These are phyloP conservation scores for Myochromella boudieri DNA, from an alignment of 768 basidiomycete genomes.

Conservation along the genomic window DNA sequence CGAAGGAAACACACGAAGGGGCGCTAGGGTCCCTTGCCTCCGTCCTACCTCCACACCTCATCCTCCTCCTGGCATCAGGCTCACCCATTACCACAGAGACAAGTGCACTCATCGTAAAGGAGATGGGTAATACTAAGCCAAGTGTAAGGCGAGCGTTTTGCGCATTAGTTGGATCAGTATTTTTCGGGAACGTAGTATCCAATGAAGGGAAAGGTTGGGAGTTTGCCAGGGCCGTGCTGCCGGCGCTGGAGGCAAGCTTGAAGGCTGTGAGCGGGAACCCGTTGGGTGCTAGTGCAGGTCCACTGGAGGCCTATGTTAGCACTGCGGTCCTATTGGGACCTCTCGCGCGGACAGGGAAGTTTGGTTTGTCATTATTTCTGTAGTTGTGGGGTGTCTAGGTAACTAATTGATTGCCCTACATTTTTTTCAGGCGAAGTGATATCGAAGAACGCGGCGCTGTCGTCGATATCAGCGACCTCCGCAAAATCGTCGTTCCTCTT, in stretches of 20 bases:
- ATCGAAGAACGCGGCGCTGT: conserved; percentile 46
- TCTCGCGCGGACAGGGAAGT: conserved; percentile 45
- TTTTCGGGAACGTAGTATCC: conserved; percentile 45
- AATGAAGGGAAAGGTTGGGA: conserved; percentile 40
- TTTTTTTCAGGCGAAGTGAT: conserved; percentile 40
- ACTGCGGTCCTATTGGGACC: conserved; percentile 68
- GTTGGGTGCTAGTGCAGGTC: conserved; percentile 56
- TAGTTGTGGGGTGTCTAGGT: neutral
- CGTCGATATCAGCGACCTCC: conserved; percentile 43
- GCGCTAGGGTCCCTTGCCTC: conserved; percentile 54
- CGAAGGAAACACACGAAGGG: conserved; percentile 80
- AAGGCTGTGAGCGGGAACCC: conserved; percentile 66
- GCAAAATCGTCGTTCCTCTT: conserved; percentile 84
- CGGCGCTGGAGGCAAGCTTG: conserved; percentile 67
- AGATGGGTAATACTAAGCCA: conserved; percentile 70
- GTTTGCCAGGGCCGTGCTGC: conserved; percentile 55
- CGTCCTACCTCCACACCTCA: conserved; percentile 61
- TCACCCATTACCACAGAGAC: conserved; percentile 43
- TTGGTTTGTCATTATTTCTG: conserved; percentile 41
- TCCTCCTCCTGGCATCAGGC: conserved; percentile 41
- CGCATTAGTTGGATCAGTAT: conserved; percentile 55
- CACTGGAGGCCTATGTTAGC: conserved; percentile 85
- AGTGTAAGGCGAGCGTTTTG: conserved; percentile 59
- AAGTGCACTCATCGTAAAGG: conserved; percentile 57
- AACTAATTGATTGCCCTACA: conserved; percentile 9